Conservation (phyloP, 139 green algal genomes). For the Chlamydomonas asymmetrica region DNA sequence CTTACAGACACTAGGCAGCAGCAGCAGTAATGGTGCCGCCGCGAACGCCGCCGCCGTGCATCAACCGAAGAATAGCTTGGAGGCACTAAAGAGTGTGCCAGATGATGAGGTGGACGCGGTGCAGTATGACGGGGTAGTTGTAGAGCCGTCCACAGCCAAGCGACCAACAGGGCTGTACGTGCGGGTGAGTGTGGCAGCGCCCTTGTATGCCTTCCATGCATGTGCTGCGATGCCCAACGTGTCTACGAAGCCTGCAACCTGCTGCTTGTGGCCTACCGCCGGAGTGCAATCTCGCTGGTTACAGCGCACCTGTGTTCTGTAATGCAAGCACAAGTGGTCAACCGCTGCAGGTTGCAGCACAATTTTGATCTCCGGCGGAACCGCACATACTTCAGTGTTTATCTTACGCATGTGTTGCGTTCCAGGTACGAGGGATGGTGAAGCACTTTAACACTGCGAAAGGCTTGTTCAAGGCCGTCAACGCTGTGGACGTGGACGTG, state of each 20-base stretch:
- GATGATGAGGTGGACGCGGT: slow-evolving; percentile 8
- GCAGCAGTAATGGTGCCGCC: no score
- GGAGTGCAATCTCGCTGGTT: no score
- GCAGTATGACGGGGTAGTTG: slow-evolving; percentile 42
- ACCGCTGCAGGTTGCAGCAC: no score
- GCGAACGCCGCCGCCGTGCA: no score
- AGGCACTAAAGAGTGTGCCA: background rate
- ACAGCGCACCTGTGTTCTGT: no score
- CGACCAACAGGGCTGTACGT: slow-evolving; percentile 40
- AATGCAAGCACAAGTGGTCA: no score
- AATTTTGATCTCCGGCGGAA: background rate
- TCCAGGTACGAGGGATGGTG: slow-evolving; percentile 61
- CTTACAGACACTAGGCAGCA: no score
- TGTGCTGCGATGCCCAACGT: no score
- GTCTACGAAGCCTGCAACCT: no score
- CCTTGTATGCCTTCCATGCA: no score
- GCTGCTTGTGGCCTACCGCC: no score
- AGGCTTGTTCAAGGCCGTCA: slow-evolving; percentile 64
- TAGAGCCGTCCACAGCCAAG: slow-evolving; percentile 1
- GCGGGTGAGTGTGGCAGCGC: slow-evolving; percentile 36
- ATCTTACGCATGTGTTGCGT: background rate
- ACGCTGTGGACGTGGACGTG: slow-evolving; percentile 69
- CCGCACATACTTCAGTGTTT: background rate
- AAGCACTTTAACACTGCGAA: slow-evolving; percentile 74
- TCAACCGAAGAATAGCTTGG: no score